Conservation (phyloP, 208 protist species). For the Phytomonas sp. region DNA sequence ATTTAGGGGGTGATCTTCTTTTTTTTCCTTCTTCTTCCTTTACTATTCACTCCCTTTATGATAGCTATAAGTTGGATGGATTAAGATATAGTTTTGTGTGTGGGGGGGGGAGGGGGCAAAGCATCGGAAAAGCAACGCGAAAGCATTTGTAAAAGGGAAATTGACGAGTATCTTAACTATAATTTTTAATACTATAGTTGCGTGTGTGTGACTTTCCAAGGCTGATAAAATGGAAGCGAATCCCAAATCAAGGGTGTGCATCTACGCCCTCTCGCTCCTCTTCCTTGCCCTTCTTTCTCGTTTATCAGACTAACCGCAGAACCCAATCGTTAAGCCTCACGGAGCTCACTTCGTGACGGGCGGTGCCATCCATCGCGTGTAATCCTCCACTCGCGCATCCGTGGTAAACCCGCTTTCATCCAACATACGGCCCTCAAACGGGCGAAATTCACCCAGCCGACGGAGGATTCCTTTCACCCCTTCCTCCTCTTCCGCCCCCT, state of each 20-base stretch:
- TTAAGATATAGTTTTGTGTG: too few relatives aligned
- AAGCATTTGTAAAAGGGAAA: too few relatives aligned
- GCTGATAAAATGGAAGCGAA: not conserved
- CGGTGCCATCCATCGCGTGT: constrained; percentile 70
- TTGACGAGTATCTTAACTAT: too few relatives aligned
- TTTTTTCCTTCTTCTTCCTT: constrained; percentile 6
- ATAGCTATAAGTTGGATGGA: too few relatives aligned
- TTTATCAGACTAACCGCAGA: too few relatives aligned
- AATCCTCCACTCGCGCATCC: constrained; percentile 72
- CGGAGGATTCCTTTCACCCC: constrained; percentile 32
- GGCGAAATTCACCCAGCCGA: constrained; percentile 41
- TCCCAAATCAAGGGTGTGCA: not conserved
- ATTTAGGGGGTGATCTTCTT: not conserved
- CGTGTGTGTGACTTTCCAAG: not conserved
- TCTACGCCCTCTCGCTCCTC: too few relatives aligned
- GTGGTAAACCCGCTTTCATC: constrained; percentile 67
- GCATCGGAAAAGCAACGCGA: too few relatives aligned
- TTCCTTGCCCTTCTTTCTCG: too few relatives aligned
- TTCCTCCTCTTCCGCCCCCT: constrained; percentile 6
- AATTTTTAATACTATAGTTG: not conserved
- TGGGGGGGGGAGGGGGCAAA: too few relatives aligned
- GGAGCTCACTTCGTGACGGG: constrained; percentile 6
- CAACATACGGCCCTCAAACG: constrained; percentile 54
- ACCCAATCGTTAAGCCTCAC: too few relatives aligned
- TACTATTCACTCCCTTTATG: not conserved